Evolutionary conservation across 345 rosid genomes (phyloP).

Genomic region (Eucalyptus marginata): DNA sequence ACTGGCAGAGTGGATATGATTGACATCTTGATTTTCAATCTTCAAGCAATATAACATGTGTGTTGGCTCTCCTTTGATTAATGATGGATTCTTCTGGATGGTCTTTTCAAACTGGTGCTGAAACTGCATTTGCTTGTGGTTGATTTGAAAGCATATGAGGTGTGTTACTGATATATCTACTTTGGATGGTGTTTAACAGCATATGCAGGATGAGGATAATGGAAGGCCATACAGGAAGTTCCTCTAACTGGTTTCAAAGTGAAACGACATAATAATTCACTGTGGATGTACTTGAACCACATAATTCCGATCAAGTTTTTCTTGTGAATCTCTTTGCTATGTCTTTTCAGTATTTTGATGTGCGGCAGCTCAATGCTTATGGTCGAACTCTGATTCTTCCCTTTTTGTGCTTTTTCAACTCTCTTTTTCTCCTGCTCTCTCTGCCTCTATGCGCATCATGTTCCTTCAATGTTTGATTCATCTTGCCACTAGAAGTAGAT

Average conservation of each 20-base stretch:
- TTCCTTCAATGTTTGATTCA: not conserved
- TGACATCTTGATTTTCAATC: not conserved
- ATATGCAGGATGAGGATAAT: constrained; percentile 88
- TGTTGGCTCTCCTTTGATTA: not conserved
- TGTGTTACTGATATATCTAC: not conserved
- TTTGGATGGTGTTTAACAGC: constrained; percentile 21
- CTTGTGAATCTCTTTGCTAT: not conserved
- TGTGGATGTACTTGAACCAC: not conserved
- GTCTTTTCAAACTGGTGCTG: not conserved
- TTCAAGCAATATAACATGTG: not conserved
- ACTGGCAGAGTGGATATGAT: not conserved
- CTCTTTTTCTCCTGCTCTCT: not conserved
- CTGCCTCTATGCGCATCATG: not conserved
- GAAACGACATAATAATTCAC: not conserved
- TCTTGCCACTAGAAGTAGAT: not conserved
- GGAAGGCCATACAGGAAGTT: constrained; percentile 84
- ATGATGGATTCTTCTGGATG: not conserved
- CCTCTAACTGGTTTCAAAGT: constrained; percentile 19
- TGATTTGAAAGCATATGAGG: not conserved
- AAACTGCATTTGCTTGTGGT: not conserved
- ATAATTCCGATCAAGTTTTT: not conserved
- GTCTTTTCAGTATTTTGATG: not conserved
- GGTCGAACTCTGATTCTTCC: not conserved
- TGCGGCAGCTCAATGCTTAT: not conserved
- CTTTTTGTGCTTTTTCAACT: not conserved